Conservation (phyloP, 106 monocot species). For the Agapanthus africanus region DNA sequence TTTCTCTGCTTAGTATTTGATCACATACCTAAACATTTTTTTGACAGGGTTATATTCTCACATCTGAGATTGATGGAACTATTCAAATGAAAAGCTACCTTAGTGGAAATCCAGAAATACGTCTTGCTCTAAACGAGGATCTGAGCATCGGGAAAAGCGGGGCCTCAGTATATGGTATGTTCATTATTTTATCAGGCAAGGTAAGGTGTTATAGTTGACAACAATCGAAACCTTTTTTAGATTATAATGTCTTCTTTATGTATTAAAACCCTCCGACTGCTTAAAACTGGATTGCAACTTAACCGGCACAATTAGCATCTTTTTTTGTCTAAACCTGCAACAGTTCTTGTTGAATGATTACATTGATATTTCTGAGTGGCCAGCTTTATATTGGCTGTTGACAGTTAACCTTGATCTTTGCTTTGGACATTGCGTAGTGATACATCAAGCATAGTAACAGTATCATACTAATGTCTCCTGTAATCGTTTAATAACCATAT, state of each 20-base stretch:
- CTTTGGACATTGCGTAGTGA: no score
- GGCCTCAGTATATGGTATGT: slow-evolving; percentile 63
- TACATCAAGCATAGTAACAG: no score
- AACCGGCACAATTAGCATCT: no score
- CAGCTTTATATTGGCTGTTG: no score
- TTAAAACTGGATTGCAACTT: no score
- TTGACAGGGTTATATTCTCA: slow-evolving; percentile 88
- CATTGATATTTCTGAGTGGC: no score
- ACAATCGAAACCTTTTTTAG: not conserved
- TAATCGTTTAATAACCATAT: not conserved
- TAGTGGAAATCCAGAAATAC: slow-evolving; percentile 93
- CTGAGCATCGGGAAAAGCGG: slow-evolving; percentile 76
- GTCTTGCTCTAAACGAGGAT: slow-evolving; percentile 93
- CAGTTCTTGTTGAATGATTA: no score
- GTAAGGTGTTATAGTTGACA: not conserved
- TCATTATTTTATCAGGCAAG: not conserved
- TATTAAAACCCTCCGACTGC: not conserved
- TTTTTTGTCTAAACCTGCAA: no score
- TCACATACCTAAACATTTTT: not conserved
- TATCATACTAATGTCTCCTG: no score
- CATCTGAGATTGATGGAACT: slow-evolving; percentile 98
- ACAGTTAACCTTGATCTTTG: no score
- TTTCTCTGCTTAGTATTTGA: not conserved
- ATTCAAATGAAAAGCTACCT: slow-evolving; percentile 99
- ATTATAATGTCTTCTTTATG: not conserved